Evolutionary conservation across 148 eudicot genomes (phyloP), one percentile per base, ranked within the genome.

Genomic region (Camellia sinensis): DNA sequence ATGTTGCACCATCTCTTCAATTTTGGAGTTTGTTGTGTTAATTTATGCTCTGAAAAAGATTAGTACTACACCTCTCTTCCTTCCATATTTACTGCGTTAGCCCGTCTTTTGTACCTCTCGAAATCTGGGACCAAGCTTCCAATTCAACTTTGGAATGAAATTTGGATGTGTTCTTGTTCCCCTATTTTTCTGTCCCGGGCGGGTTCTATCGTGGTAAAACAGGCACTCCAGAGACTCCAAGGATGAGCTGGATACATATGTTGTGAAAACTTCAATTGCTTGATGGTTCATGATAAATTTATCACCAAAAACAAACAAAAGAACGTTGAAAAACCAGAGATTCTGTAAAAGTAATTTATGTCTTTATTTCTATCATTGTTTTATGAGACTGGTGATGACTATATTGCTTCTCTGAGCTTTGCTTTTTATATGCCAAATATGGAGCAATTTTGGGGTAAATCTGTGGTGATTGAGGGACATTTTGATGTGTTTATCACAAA

Each of bases 1-100:
- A 75, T 46, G 53, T 61, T 12, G 61, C 50, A 29, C 71, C 63
- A 70, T 52, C 57, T 76, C 80, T 76, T 85, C 82, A 87, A 56
- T 84, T 87, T 82, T 77, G 83, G 87, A 71, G 81, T 73, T 73
- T 73, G 65, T 81, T 76, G 82, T 86, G 66, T 81, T 78, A 70
- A 71, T 84, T 80, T 78, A 78, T 77, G 80, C 62, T 83, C 83
- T 73, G 64, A 45, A 79, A 72, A 67, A 68, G 65, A 77, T 37
- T 48, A 41, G 48, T 76, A 61, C 64, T n/a, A 48, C 73, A 19
- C 75, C 72, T 61, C 48, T 48, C 52, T 48, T 81, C 76, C 77
- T 72, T 71, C 44, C 57, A 74, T 45, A 56, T 29, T 70, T 73
- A 44, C 15, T 75, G 21, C 75, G 54, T 60, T 14, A 45, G 48